Conservation (phyloP, 1,139 yeast species). For the Geotrichum macrosporum region DNA sequence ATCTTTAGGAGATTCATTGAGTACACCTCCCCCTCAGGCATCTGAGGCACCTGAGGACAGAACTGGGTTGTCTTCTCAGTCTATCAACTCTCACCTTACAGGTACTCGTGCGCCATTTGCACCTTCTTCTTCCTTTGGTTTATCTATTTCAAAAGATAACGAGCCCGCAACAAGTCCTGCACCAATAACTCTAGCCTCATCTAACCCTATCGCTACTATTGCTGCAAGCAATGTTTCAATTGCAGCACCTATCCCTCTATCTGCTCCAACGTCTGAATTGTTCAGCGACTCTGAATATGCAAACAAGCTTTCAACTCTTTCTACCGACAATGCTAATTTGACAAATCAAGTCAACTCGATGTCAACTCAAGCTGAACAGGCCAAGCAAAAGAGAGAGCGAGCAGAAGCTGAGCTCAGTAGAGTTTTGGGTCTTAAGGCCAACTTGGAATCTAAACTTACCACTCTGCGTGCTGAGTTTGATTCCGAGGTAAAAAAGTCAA, state of each 20-base stretch:
- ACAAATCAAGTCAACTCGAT: constrained; percentile 81
- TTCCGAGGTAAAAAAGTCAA: constrained; percentile 62
- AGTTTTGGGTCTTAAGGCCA: constrained; percentile 60
- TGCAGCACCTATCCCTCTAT: constrained; percentile 20
- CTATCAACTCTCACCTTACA: constrained; percentile 29
- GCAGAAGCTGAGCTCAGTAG: constrained; percentile 73
- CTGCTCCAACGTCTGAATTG: constrained; percentile 30
- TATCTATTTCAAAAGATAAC: constrained; percentile 44
- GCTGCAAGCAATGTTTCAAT: constrained; percentile 12
- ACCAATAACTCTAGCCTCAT: constrained; percentile 12
- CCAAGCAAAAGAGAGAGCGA: constrained; percentile 64
- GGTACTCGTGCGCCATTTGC: constrained; percentile 44
- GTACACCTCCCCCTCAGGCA: constrained; percentile 30
- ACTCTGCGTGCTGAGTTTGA: constrained; percentile 69
- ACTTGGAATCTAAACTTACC: constrained; percentile 65
- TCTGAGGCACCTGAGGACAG: constrained; percentile 4
- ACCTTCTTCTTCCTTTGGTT: constrained; percentile 72
- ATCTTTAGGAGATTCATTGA: constrained; percentile 40
- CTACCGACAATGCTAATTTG: constrained; percentile 80
- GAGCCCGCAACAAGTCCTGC: constrained; percentile 8
- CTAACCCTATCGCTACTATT: too few relatives aligned
- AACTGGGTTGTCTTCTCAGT: constrained; percentile 18
- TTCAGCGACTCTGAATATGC: constrained; percentile 55
- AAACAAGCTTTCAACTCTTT: constrained; percentile 68
- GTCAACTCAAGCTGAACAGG: constrained; percentile 64